Evolutionary conservation across 768 basidiomycete genomes (phyloP).

Genomic region (Boletus reticulatus): DNA sequence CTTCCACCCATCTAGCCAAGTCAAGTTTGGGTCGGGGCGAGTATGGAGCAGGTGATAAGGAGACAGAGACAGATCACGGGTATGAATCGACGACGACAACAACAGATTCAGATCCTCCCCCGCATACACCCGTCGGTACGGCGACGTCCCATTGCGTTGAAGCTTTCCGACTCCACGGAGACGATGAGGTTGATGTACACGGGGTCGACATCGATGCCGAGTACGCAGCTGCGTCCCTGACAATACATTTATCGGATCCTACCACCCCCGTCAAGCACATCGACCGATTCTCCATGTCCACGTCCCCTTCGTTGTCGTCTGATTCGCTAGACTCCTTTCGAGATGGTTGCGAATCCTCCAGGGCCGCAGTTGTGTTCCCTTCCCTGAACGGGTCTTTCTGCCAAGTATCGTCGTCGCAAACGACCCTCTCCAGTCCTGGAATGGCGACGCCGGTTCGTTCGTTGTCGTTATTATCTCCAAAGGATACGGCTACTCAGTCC

Average conservation of each 20-base stretch:
- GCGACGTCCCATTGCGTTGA: slow-evolving; percentile 1
- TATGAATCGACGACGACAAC: slow-evolving; percentile 28
- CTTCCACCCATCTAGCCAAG: not conserved
- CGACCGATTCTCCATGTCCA: slow-evolving; percentile 9
- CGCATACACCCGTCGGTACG: slow-evolving; percentile 24
- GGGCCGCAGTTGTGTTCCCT: slow-evolving; percentile 20
- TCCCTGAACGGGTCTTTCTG: slow-evolving; percentile 25
- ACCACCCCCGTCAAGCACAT: slow-evolving; percentile 16
- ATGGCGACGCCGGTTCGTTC: slow-evolving; percentile 3
- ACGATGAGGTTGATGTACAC: slow-evolving; percentile 8
- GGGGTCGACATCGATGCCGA: slow-evolving; percentile 7
- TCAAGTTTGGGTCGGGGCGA: slow-evolving; percentile 4
- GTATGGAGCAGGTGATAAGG: slow-evolving; percentile 13
- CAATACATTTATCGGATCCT: slow-evolving; percentile 11
- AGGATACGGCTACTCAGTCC: not conserved
- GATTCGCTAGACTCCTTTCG: not conserved
- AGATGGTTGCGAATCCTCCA: slow-evolving; percentile 8
- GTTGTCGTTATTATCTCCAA: not conserved
- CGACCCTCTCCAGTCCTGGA: not conserved
- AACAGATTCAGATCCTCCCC: slow-evolving; percentile 26
- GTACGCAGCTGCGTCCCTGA: not conserved
- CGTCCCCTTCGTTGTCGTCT: slow-evolving; percentile 1
- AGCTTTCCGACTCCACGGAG: slow-evolving; percentile 10
- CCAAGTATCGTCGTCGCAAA: slow-evolving; percentile 5
- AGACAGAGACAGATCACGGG: slow-evolving; percentile 23